Evolutionary conservation across 2,329 filamentous ascomycete species (phyloP), one percentile per base, ranked within the genome.

Genomic region (Nothopassalora personata): DNA sequence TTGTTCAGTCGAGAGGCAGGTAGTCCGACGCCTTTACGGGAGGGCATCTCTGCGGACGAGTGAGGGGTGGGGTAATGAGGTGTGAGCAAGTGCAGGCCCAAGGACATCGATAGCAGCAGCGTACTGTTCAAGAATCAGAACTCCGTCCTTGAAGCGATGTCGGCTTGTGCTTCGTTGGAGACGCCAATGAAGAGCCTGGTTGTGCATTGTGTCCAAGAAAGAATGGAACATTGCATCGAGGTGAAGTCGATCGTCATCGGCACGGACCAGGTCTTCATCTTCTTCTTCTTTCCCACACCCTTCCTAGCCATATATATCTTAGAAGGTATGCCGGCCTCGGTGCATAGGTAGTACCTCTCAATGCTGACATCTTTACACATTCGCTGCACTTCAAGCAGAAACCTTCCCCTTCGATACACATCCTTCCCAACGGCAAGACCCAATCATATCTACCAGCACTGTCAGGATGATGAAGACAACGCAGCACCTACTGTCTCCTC

Each of bases 401-500:
- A 27, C n/a, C n/a, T 19, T 27, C 13, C 5, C 10, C 45, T 11
- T 47, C 45, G 45, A 10, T 19, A 11, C 10, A 9, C 11, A 47
- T 10, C 10, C n/a, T 18, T 47, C 19, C 5, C 34, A 15, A 10
- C 10, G 15, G 10, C 34, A 36, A 36, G 39, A n/a, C 39, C 13
- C 39, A 13, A 1, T 28, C n/a, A 19, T 9, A 11, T 5, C 19
- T 27, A 28, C 3, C 15, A 11, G 19, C 6, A 49, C 46, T 8
- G 28, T 28, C 19, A 30, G 46, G 19, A 57, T 27, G 27, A 69
- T 69, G 66, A 47, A 64, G 6, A 69, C 63, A 3, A 67, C 61
- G n/a, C 10, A 56, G 18, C 62, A 70, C 49, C 59, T 56, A 13
- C 61, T 71, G 11, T 60, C 60, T 1, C 65, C 67, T 18, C 69